These are phyloP conservation scores for Xylaria nigripes DNA, from an alignment of 495 filamentous ascomycete genomes.

Conservation along the genomic window DNA sequence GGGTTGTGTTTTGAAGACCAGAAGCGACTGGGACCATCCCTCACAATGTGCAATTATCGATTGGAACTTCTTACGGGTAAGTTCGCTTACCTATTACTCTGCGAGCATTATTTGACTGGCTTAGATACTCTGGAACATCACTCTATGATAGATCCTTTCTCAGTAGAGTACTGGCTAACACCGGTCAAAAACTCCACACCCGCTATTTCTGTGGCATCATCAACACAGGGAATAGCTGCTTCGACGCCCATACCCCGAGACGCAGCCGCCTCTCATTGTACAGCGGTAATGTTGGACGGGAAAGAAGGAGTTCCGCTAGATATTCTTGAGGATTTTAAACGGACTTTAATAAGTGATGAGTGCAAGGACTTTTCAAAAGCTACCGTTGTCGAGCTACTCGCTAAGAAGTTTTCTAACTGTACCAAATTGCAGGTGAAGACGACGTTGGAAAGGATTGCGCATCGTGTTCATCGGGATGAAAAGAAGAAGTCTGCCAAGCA, in stretches of 20 bases:
- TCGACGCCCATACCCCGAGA: conserved; percentile 14
- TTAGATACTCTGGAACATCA: conserved; percentile 31
- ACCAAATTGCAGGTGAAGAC: conserved; percentile 63
- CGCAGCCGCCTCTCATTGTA: background rate
- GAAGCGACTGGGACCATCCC: conserved; percentile 32
- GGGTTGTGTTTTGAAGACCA: conserved; percentile 76
- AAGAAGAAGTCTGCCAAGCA: conserved; percentile 30
- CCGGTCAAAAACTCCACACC: conserved; percentile 18
- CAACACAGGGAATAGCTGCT: background rate
- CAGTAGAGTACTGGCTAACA: conserved; percentile 67
- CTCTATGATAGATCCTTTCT: conserved; percentile 75
- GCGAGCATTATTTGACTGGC: conserved; percentile 8
- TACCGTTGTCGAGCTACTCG: conserved; percentile 64
- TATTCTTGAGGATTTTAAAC: conserved; percentile 63
- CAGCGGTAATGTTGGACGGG: conserved; percentile 9
- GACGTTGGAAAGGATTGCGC: conserved; percentile 62
- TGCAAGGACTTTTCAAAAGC: conserved; percentile 56
- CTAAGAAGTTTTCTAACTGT: conserved; percentile 65
- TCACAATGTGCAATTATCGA: conserved; percentile 46
- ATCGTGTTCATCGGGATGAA: conserved; percentile 38
- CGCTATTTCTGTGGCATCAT: background rate
- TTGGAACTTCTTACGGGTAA: conserved; percentile 68
- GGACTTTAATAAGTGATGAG: conserved; percentile 51
- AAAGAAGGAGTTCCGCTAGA: conserved; percentile 52
- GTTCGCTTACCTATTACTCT: conserved; percentile 12